Evolutionary conservation across 768 basidiomycete species (phyloP), one percentile per base, ranked within the genome.

Genomic region (Ramaria rubella): DNA sequence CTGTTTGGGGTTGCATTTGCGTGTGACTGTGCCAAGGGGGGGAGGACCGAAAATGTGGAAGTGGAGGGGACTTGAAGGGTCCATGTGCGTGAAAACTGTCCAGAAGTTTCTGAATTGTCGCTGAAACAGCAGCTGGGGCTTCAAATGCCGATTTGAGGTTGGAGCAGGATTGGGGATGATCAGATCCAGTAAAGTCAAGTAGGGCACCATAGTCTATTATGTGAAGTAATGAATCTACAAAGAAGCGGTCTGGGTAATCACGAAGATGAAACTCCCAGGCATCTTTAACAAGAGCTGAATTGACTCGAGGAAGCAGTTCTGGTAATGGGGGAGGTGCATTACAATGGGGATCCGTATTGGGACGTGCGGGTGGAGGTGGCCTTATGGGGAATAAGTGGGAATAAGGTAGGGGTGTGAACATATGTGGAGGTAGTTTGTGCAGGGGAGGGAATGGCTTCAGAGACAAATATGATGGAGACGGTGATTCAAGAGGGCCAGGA

Each of bases 121-220:
- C 21, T 26, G 61, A 52, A 36, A 64, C 48, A 17, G 59, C 50
- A 33, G 49, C 27, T 11, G 62, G 55, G 49, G 50, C 54, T 24
- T 56, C 52, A 23, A 42, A 55, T n/a, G 62, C 56, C 26, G 64
- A 64, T 14, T n/a, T 23, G 14, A 64, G 57, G 53, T 66, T 66
- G 4, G 19, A 23, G 50, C 62, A 63, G 11, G 38, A 50, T 49
- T 67, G 59, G 17, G 34, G 19, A 40, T 24, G 50, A 38, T 36
- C 14, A 21, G 26, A 14, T 5, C 36, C 36, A 5, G 42, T 19
- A 36, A 58, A 58, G 14, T 51, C 51, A 15, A 58, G 23, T 29
- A 36, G 33, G 2, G 57, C 57, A 42, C 57, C 57, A 44, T 58
- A 51, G 3, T 58, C 24, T 17, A 58, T 58, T 31, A 58, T 58